These are phyloP conservation scores for Claviceps pazoutovae DNA, from an alignment of 2,329 filamentous ascomycete species.

Conservation along the genomic window DNA sequence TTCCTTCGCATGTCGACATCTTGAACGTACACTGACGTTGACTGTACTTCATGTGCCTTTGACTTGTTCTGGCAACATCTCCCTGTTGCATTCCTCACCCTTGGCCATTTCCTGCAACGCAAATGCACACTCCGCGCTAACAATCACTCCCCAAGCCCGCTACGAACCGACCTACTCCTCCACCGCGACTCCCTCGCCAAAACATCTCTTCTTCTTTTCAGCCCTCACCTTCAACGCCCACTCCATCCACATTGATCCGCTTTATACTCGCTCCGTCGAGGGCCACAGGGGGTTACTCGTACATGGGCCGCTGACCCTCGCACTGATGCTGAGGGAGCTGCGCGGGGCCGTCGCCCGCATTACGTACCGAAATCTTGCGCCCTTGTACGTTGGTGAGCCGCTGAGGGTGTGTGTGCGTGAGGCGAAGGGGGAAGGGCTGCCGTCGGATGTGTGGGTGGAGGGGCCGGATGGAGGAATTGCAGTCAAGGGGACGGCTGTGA, in stretches of 20 bases:
- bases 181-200: conserved; percentile 48
- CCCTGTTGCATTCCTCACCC: no score
- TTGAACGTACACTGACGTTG: no score
- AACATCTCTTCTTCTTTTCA: conserved; percentile 78
- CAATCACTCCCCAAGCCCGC: conserved; percentile 7
- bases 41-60: no score
- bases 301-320: conserved; percentile 72
- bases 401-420: conserved; percentile 53
- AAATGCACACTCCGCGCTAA: not conserved
- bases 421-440: conserved; percentile 18
- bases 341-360: conserved; percentile 36
- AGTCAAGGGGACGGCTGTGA: conserved; percentile 39
- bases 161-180: conserved; percentile 26
- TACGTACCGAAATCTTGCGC: conserved; percentile 69
- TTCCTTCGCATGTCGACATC: not conserved
- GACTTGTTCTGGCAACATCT: no score
- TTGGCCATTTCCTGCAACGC: not conserved
- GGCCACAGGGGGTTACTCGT: conserved; percentile 65
- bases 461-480: conserved; percentile 46
- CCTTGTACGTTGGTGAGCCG: conserved; percentile 61
- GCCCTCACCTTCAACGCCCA: conserved; percentile 90
- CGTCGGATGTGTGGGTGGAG: conserved; percentile 53
- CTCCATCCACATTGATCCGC: conserved; percentile 68
- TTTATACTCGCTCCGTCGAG: conserved; percentile 57
- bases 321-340: conserved; percentile 60